Evolutionary conservation across 2,329 filamentous ascomycete species (phyloP).

Genomic region (Metarhizium humberi): DNA sequence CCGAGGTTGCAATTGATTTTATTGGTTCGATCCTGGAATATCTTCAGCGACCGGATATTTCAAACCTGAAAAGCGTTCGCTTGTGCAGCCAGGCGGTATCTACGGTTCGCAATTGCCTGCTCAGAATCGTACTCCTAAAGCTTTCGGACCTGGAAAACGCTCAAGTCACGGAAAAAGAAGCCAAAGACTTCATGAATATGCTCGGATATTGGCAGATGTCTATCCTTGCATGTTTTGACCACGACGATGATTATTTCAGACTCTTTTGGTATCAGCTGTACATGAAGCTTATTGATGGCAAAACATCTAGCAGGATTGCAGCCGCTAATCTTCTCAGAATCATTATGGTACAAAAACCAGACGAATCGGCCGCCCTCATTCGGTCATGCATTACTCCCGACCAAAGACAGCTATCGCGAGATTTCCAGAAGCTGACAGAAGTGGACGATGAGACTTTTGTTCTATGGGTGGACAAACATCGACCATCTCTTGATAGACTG

Average conservation of each 20-base stretch:
- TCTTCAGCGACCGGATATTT: slow-evolving; percentile 74
- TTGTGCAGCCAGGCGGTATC: slow-evolving; percentile 78
- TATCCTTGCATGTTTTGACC: slow-evolving; percentile 66
- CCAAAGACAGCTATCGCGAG: slow-evolving; percentile 60
- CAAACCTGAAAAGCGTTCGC: slow-evolving; percentile 75
- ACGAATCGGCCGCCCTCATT: slow-evolving; percentile 67
- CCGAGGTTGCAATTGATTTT: slow-evolving; percentile 76
- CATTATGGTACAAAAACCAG: slow-evolving; percentile 84
- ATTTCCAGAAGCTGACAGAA: slow-evolving; percentile 77
- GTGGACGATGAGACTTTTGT: slow-evolving; percentile 86
- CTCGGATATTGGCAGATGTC: slow-evolving; percentile 95
- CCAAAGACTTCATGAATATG: slow-evolving; percentile 67
- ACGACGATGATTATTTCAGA: slow-evolving; percentile 73
- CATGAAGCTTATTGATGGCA: slow-evolving; percentile 68
- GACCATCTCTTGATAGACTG: slow-evolving; percentile 66
- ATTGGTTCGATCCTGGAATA: slow-evolving; percentile 79
- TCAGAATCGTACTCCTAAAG: slow-evolving; percentile 69
- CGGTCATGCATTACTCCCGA: slow-evolving; percentile 61
- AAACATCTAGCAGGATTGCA: slow-evolving; percentile 58
- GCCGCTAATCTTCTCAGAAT: slow-evolving; percentile 86
- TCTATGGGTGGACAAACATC: slow-evolving; percentile 77
- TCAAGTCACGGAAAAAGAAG: slow-evolving; percentile 48
- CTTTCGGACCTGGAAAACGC: slow-evolving; percentile 74
- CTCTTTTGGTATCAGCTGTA: slow-evolving; percentile 92
- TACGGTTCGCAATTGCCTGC: slow-evolving; percentile 66